phyloP scores from a whole-genome alignment of 306 rosid genomes.

The Mucuna pruriens region DNA sequence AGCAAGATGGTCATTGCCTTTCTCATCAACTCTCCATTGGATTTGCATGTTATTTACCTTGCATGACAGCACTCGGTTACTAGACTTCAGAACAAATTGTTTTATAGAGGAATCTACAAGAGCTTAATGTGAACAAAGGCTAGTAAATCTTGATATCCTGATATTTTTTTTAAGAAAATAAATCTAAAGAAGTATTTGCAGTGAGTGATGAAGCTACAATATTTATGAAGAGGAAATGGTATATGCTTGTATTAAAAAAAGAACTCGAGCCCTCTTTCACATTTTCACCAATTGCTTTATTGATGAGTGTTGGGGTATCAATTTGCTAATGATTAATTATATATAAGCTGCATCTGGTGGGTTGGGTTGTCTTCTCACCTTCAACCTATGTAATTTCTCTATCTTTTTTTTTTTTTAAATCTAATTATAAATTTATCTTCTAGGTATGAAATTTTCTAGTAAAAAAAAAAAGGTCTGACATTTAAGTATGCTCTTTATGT shows the following conservation, averaged over 20 bases:
- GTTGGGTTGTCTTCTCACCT: background rate
- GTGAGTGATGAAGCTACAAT: background rate
- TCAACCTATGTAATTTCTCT: background rate
- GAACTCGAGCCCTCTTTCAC: background rate
- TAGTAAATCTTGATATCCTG: background rate
- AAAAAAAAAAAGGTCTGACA: no score
- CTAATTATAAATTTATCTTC: background rate
- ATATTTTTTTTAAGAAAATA: background rate
- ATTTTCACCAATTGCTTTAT: constrained; percentile 13
- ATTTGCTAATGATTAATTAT: background rate
- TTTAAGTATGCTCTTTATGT: constrained; percentile 11
- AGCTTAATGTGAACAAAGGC: constrained; percentile 18
- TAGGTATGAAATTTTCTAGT: constrained; percentile 16
- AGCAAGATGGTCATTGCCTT: background rate
- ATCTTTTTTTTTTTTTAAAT: background rate
- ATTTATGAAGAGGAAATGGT: background rate
- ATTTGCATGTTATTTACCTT: background rate
- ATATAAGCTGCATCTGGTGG: background rate
- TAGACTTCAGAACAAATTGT: background rate
- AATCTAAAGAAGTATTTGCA: background rate
- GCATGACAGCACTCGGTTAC: background rate
- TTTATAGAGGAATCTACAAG: background rate
- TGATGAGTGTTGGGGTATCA: background rate
- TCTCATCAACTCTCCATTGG: background rate
- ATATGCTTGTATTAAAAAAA: background rate